Base-by-base conservation (phyloP, 495 filamentous ascomycete genomes). In the Emericellopsis terricola region DNA sequence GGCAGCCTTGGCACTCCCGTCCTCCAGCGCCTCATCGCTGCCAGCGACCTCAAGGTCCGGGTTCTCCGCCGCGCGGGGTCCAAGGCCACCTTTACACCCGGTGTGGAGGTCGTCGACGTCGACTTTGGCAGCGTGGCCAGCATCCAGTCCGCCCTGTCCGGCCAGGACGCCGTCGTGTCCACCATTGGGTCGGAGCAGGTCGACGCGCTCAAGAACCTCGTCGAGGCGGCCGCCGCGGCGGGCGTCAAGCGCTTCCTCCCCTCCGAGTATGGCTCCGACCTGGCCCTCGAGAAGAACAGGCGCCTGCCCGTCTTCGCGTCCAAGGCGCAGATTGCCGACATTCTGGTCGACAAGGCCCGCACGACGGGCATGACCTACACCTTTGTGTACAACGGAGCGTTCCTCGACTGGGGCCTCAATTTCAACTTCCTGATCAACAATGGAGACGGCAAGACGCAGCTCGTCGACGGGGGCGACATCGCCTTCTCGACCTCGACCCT, bases 11-110 rank as follows among this genome's bases (percentile, higher is more conserved):
- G 70, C 37, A 42, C 49, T 3, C 39, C 59, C 0, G 44, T 74
- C 8, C 41, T 77, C 33, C 44, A 63, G 5, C 53, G 93, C 63
- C 56, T 78, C 64, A 59, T 94, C 87, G 38, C 93, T 78, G n/a
- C 82, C 71, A 42, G 76, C 79, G 47, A 94, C 63, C 28, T 87
- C 86, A 16, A 86, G 86, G 0, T 87, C 80, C 38, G 80, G 81
- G 19, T 86, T 86, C 31, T 68, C 59, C 62, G 56, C 15, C 65
- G 73, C 30, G 13, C 42, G 3, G 40, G 28, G 19, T 59, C 51
- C 20, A 40, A 44, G 10, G 36, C 49, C 5, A 50, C 39, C 9
- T 43, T 53, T 48, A 42, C 49, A 40, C 13, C 45, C 0, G 39
- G 28, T 11, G 55, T 59, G 21, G 50, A 50, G 13, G 49, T 70